Conservation (phyloP, 306 rosid species). For the Cucurbita ficifolia region DNA sequence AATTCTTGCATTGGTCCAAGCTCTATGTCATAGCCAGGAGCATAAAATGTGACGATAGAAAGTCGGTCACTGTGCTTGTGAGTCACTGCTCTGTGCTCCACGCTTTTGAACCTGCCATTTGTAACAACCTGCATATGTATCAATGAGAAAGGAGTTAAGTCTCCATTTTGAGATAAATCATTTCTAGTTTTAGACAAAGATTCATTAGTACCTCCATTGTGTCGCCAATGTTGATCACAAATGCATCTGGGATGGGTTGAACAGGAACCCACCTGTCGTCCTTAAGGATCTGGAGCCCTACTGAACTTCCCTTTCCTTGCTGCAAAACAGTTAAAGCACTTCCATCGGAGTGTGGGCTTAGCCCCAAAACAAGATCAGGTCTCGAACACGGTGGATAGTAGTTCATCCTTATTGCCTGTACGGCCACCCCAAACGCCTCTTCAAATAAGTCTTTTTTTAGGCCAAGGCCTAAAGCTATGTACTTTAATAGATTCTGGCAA, state of each 20-base stretch:
- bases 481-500: slow-evolving; percentile 43
- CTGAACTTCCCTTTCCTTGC: slow-evolving; percentile 62
- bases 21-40: slow-evolving; percentile 84
- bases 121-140: slow-evolving; percentile 55
- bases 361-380: slow-evolving; percentile 94
- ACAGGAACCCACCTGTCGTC: slow-evolving; percentile 61
- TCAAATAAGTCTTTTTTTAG: slow-evolving; percentile 39
- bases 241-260: slow-evolving; percentile 71
- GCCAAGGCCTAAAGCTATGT: slow-evolving; percentile 56
- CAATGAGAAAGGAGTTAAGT: background rate
- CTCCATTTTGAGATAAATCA: background rate
- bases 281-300: slow-evolving; percentile 79
- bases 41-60: slow-evolving; percentile 77
- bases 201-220: slow-evolving; percentile 51
- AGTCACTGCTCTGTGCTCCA: slow-evolving; percentile 93
- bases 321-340: slow-evolving; percentile 92
- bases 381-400: slow-evolving; percentile 91
- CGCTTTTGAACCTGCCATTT: slow-evolving; percentile 88
- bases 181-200: background rate
- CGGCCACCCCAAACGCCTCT: slow-evolving; percentile 66
- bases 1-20: slow-evolving; percentile 68
- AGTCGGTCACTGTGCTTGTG: slow-evolving; percentile 56
- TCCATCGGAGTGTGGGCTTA: slow-evolving; percentile 98
- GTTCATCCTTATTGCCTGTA: slow-evolving; percentile 93
- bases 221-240: slow-evolving; percentile 88